phyloP scores from a whole-genome alignment of 2,329 filamentous ascomycete species.

The Fusarium veterinarium region DNA sequence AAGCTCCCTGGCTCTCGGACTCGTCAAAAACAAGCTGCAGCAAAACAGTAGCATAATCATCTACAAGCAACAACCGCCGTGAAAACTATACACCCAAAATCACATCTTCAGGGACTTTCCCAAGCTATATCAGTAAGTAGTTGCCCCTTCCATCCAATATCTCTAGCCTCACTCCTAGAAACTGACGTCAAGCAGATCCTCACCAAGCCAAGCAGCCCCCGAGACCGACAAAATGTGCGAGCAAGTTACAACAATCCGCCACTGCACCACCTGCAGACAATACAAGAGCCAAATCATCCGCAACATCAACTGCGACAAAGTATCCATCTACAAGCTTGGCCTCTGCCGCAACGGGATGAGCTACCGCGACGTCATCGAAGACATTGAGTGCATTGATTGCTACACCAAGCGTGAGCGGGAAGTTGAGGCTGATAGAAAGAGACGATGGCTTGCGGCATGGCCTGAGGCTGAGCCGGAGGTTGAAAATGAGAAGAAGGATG shows the following conservation, averaged over 20 bases:
- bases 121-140: background rate
- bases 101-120: rapidly evolving
- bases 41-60: too few relatives aligned
- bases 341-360: background rate
- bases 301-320: constrained; percentile 8
- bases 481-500: background rate
- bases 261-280: background rate
- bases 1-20: rapidly evolving
- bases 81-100: rapidly evolving
- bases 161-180: background rate
- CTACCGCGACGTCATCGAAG: background rate
- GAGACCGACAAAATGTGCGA: background rate
- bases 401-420: background rate
- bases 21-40: rapidly evolving
- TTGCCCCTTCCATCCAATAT: background rate
- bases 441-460: constrained; percentile 1
- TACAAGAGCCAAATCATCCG: background rate
- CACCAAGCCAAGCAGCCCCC: too few relatives aligned
- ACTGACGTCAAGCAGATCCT: background rate
- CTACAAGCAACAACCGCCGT: background rate
- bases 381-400: background rate
- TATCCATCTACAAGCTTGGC: constrained; percentile 1
- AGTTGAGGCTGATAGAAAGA: background rate
- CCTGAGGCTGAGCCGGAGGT: background rate
- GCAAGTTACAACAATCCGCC: background rate